Evolutionary conservation across 257 asterid species (phyloP).

Genomic region (Solanum okadae): DNA sequence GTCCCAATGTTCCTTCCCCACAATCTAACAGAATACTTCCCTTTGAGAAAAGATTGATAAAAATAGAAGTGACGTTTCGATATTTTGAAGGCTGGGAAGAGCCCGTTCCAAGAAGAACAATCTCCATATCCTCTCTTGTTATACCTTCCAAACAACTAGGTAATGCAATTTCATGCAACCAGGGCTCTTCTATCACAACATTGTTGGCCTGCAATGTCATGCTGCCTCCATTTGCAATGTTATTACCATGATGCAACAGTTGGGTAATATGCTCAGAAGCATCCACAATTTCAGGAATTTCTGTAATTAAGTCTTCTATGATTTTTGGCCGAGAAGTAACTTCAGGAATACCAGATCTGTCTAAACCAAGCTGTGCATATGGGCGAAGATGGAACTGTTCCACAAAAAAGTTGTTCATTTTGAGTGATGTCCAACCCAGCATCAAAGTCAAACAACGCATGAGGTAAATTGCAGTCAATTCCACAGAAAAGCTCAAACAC

Average conservation of each 20-base stretch:
- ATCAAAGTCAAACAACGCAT: neutral
- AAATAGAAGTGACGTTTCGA: constrained; percentile 84
- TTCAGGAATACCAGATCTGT: constrained; percentile 56
- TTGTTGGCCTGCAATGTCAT: constrained; percentile 1
- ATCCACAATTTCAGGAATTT: constrained; percentile 68
- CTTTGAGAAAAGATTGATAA: constrained; percentile 74
- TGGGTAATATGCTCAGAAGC: constrained; percentile 44
- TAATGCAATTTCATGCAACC: constrained; percentile 39
- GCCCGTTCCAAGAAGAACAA: constrained; percentile 96
- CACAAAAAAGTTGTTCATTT: neutral
- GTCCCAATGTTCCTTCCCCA: constrained; percentile 96
- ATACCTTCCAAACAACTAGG: constrained; percentile 81
- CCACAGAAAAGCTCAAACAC: neutral
- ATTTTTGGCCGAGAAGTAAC: constrained; percentile 41
- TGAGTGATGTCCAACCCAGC: neutral
- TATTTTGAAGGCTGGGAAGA: constrained; percentile 99
- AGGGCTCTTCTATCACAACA: constrained; percentile 57
- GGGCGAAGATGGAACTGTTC: constrained; percentile 80
- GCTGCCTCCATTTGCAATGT: constrained; percentile 4
- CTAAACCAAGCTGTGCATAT: constrained; percentile 72
- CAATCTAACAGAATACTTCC: constrained; percentile 85
- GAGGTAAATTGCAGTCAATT: neutral
- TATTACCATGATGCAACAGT: constrained; percentile 28
- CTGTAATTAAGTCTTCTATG: constrained; percentile 57
- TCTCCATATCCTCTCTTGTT: constrained; percentile 76